Conservation (phyloP, 331 rosid genomes). For the Telfairia occidentalis region DNA sequence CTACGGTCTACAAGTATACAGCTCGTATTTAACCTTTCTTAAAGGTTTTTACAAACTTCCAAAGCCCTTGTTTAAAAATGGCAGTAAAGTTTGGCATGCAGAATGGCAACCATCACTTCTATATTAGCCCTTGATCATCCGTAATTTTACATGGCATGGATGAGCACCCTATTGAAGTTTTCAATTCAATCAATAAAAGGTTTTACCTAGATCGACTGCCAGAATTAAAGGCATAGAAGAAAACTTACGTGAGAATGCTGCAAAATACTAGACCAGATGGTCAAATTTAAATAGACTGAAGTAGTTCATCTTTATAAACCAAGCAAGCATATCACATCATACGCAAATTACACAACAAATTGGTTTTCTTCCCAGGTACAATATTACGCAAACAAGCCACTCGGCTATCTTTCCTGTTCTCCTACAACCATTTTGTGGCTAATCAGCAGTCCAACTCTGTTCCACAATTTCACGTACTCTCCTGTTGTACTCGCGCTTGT, state of each 20-base stretch:
- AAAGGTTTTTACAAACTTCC: not conserved
- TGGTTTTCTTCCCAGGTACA: constrained; percentile 16
- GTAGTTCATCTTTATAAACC: constrained; percentile 20
- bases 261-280: not conserved
- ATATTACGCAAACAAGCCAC: constrained; percentile 38
- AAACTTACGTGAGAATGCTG: not conserved
- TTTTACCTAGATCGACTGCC: not conserved
- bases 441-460: constrained; percentile 98
- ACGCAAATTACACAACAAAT: constrained; percentile 26
- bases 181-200: not conserved
- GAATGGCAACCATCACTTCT: not conserved
- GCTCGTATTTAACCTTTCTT: not conserved
- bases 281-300: constrained; percentile 8
- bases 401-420: constrained; percentile 24
- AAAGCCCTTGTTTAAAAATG: not conserved
- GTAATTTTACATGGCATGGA: not conserved
- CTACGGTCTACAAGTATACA: constrained; percentile 12
- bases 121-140: not conserved
- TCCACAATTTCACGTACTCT: constrained; percentile 91
- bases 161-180: not conserved
- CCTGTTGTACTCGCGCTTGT: constrained; percentile 87
- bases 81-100: not conserved
- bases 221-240: not conserved
- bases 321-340: constrained; percentile 37
- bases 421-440: constrained; percentile 17